Conservation (phyloP, 345 rosid species). For the Arabis alpina region DNA sequence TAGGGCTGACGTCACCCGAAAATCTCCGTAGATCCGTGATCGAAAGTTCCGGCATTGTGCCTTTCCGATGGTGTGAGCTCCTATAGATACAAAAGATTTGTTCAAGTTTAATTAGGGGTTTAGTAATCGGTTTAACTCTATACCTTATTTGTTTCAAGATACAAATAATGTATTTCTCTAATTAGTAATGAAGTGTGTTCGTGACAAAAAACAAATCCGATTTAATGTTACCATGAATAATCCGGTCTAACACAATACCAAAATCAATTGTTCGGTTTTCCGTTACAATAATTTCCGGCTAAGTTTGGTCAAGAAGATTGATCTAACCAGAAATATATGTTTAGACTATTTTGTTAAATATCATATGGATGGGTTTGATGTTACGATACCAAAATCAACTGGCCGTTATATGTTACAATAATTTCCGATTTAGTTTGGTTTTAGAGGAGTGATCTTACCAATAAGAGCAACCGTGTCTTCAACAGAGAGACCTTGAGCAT, state of each 20-base stretch:
- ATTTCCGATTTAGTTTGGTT: constrained; percentile 13
- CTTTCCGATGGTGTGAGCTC: constrained; percentile 90
- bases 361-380: background rate
- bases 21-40: constrained; percentile 66
- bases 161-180: too few species aligned
- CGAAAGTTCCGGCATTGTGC: constrained; percentile 75
- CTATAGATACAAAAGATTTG: constrained; percentile 40
- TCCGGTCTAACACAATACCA: constrained; percentile 5
- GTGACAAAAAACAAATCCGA: too few species aligned
- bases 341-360: too few species aligned
- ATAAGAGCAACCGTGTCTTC: constrained; percentile 84
- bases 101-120: background rate
- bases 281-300: background rate
- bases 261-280: background rate
- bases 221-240: background rate
- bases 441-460: constrained; percentile 50
- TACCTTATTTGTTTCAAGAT: too few species aligned
- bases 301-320: background rate
- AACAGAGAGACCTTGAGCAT: constrained; percentile 74
- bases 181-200: too few species aligned
- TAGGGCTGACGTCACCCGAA: constrained; percentile 48
- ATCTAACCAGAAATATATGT: too few species aligned
- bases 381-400: background rate
- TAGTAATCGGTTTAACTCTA: background rate
- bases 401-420: background rate